Base-by-base conservation (phyloP, 805 yeast genomes). In the Candida nemodendra region DNA sequence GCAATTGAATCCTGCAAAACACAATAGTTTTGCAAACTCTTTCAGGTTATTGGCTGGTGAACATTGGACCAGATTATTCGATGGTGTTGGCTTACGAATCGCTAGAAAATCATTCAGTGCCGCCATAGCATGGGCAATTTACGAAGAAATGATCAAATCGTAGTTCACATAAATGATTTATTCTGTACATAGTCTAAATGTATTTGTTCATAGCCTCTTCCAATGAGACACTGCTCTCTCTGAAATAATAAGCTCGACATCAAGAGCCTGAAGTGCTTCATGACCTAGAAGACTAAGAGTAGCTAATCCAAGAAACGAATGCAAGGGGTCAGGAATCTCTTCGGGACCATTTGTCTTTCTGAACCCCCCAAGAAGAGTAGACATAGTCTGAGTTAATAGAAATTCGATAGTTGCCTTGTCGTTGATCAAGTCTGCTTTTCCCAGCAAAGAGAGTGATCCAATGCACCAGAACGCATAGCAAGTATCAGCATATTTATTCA, bases 101-200 rank as follows among this genome's bases (percentile, higher is more conserved):
- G 72, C 83, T 4, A 72, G 98, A 50, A 93, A 93, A 62, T 96
- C 91, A 0, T 60, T 86, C 32, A 84, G 95, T 61, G 91, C 97
- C 0, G 97, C 96, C 1, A 88, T 93, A 44, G 89, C 96, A 34
- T 93, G 99, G 99, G 87, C 96, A 42, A 81, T 93, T 17, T 93
- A 91, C 59, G 99, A 93, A 61, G 97, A 93, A 57, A 64, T 91
- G 38, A 75, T 91, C 27, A 74, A 73, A 32, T 39, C 59, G 22
- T 59, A 37, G 31, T n/a, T n/a, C n/a, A n/a, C n/a, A n/a, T n/a
- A n/a, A n/a, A n/a, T n/a, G n/a, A n/a, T n/a, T n/a, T n/a, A n/a
- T n/a, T n/a, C n/a, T n/a, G n/a, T n/a, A n/a, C n/a, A n/a, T n/a
- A n/a, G n/a, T n/a, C n/a, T n/a, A n/a, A n/a, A n/a, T n/a, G n/a